Evolutionary conservation across 371 early-diverging fungal species (phyloP).

Genomic region (Mortierella sp.): DNA sequence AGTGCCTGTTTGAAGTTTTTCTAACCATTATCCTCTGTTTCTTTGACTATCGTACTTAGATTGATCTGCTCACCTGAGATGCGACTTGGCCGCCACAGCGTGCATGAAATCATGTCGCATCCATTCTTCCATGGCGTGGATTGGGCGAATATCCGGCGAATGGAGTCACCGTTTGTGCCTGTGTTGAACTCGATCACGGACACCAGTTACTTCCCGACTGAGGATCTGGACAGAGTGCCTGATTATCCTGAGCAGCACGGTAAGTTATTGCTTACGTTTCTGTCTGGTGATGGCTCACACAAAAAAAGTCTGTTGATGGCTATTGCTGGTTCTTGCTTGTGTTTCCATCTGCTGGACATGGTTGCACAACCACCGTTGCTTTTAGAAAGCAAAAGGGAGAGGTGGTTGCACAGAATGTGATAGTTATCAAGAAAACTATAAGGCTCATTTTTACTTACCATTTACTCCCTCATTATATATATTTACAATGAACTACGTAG

Average conservation of each 20-base stretch:
- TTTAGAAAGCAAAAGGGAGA: neutral
- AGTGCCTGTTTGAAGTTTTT: no score
- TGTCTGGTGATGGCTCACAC: neutral
- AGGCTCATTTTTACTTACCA: neutral
- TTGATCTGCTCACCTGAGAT: slow-evolving; percentile 90
- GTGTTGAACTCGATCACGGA: slow-evolving; percentile 96
- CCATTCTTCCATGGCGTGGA: slow-evolving; percentile 97
- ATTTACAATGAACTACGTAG: neutral
- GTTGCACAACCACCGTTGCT: neutral
- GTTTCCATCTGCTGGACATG: neutral
- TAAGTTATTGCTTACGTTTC: neutral
- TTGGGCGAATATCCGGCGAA: slow-evolving; percentile 90
- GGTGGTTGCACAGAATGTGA: slow-evolving; percentile 3
- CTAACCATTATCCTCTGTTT: neutral
- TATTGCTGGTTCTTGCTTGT: neutral
- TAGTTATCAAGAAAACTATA: neutral
- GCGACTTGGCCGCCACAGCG: slow-evolving; percentile 86
- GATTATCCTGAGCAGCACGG: slow-evolving; percentile 61
- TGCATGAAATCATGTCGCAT: slow-evolving; percentile 92
- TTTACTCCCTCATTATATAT: neutral
- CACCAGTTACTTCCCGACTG: slow-evolving; percentile 97
- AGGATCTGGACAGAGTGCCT: slow-evolving; percentile 88
- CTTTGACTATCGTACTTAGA: slow-evolving; percentile 48
- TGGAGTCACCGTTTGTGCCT: slow-evolving; percentile 96
- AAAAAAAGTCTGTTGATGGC: neutral